phyloP scores from a whole-genome alignment of 2,329 filamentous ascomycete genomes.

The Fusarium praegraminearum region DNA sequence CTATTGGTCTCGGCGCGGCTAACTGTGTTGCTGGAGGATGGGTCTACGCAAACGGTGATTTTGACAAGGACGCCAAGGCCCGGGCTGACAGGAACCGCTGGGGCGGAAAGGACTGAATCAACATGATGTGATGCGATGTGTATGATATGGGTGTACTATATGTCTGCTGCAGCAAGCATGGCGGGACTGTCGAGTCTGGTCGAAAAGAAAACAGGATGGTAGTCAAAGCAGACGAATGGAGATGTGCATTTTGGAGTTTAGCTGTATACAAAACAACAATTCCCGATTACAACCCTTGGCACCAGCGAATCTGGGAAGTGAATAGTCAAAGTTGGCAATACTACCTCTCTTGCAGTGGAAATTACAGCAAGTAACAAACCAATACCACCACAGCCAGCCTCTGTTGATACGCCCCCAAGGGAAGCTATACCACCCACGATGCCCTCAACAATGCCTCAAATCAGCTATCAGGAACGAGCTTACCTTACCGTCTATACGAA shows the following conservation, averaged over 20 bases:
- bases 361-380: too few relatives aligned
- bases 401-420: background rate
- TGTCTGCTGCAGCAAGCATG: slow-evolving; percentile 3
- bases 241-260: background rate
- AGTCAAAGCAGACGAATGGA: background rate
- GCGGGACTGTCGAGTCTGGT: background rate
- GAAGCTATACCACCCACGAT: background rate
- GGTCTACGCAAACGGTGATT: slow-evolving; percentile 65
- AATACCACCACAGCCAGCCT: background rate
- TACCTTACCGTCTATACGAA: slow-evolving; percentile 9
- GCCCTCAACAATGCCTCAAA: background rate
- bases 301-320: background rate
- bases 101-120: slow-evolving; percentile 48
- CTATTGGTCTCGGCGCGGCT: slow-evolving; percentile 61
- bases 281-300: background rate
- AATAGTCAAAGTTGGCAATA: background rate
- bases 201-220: background rate
- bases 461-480: background rate
- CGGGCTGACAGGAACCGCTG: slow-evolving; percentile 64
- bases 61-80: slow-evolving; percentile 62
- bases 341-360: background rate
- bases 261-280: background rate
- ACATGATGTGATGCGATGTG: slow-evolving; percentile 12
- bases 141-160: slow-evolving; percentile 38
- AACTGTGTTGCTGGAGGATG: slow-evolving; percentile 65